Conservation (phyloP, 306 rosid genomes). For the Castanea sativa region DNA sequence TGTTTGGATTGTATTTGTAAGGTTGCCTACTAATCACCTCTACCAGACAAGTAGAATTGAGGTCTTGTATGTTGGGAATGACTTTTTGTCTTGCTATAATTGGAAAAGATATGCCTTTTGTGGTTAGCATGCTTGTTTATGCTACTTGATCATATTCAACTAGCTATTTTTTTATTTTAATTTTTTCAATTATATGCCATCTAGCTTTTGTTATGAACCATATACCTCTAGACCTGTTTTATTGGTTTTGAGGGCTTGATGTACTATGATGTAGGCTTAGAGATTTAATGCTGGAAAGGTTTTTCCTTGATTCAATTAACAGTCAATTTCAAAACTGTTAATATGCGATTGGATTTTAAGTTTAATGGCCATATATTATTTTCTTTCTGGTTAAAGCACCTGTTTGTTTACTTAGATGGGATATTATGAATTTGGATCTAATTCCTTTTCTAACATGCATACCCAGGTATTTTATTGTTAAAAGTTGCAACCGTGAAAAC, state of each 20-base stretch:
- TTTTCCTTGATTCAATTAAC: background rate
- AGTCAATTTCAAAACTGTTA: background rate
- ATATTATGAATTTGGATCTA: slow-evolving; percentile 17
- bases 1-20: no score
- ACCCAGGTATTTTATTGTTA: slow-evolving; percentile 97
- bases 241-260: background rate
- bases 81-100: background rate
- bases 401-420: background rate
- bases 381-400: background rate
- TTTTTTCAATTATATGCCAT: background rate
- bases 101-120: background rate
- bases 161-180: no score
- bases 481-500: slow-evolving; percentile 99
- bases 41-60: no score
- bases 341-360: background rate
- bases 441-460: slow-evolving; percentile 46
- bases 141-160: background rate
- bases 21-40: no score
- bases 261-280: background rate
- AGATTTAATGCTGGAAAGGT: background rate
- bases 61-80: no score
- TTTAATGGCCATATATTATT: background rate
- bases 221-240: background rate
- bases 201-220: background rate
- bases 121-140: background rate